A percentile compares a stretch with the other conserved stretches of the same genome.
phyloP scores from a whole-genome alignment of 1,284 basidiomycete species.

The Cryptococcus sp. region DNA sequence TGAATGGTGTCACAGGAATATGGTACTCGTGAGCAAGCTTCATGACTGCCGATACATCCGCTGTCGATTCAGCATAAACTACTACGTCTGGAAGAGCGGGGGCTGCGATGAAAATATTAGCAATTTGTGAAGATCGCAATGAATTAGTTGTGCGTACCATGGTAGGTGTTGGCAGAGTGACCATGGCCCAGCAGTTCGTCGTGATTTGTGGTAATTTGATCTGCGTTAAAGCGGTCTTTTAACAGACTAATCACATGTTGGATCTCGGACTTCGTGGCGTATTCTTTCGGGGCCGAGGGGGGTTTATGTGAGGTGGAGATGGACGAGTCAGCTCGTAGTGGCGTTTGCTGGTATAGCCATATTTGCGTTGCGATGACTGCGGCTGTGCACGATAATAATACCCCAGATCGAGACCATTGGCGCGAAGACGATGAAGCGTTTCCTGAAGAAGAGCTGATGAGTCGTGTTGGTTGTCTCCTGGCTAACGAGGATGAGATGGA shows the following conservation, averaged over 20 bases:
- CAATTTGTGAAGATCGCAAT: neutral
- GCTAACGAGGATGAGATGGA: too few relatives aligned
- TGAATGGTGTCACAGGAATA: constrained; percentile 43
- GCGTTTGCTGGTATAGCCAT: neutral
- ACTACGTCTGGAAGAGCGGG: constrained; percentile 29
- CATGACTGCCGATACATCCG: constrained; percentile 40
- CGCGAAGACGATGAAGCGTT: neutral
- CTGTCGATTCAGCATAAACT: constrained; percentile 34
- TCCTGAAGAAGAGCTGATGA: too few relatives aligned
- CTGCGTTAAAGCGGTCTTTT: constrained; percentile 12
- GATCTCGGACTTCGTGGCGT: constrained; percentile 15
- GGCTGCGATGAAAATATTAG: constrained; percentile 6
- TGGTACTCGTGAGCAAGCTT: constrained; percentile 33
- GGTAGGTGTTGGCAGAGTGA: constrained; percentile 26
- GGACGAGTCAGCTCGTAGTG: constrained; percentile 1
- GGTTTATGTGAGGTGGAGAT: neutral
- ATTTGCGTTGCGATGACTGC: constrained; percentile 4
- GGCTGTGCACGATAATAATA: constrained; percentile 3
- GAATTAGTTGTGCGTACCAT: constrained; percentile 14
- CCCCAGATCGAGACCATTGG: neutral
- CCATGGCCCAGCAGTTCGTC: constrained; percentile 27
- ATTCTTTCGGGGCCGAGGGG: constrained; percentile 4
- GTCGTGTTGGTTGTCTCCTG: too few relatives aligned
- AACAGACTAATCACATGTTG: constrained; percentile 15
- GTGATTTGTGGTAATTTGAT: constrained; percentile 21